Percentiles rank a stretch among this genome's conserved stretches.
Evolutionary conservation across 805 yeast genomes (phyloP).

Genomic region (Spathaspora boniae): DNA sequence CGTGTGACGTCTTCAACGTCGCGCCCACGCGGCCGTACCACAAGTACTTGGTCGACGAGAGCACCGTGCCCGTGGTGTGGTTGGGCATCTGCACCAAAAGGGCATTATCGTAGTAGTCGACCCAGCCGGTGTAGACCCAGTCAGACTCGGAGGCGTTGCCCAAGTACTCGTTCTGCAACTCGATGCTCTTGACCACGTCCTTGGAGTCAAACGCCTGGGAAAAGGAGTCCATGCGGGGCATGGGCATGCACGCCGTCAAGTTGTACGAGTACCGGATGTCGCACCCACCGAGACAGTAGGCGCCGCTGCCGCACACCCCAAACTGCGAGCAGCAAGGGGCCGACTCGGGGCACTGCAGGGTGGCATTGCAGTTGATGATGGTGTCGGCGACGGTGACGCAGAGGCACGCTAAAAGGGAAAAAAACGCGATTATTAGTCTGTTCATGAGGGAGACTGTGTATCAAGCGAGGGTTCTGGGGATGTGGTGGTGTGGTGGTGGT

Average conservation of each 20-base stretch:
- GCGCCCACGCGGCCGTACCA: slow-evolving; percentile 87
- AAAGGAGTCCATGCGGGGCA: slow-evolving; percentile 63
- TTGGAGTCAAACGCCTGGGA: slow-evolving; percentile 39
- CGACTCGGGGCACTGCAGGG: slow-evolving; percentile 64
- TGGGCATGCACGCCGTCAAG: slow-evolving; percentile 75
- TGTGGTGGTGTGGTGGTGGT: too few species aligned
- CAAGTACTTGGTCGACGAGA: slow-evolving; percentile 72
- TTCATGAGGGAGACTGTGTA: too few species aligned
- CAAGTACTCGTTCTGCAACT: slow-evolving; percentile 40
- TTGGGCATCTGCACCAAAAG: slow-evolving; percentile 75
- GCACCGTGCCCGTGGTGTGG: slow-evolving; percentile 68
- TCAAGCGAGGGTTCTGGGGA: too few species aligned
- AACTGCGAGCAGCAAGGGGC: slow-evolving; percentile 83
- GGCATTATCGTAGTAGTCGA: slow-evolving; percentile 48
- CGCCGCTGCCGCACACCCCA: slow-evolving; percentile 78
- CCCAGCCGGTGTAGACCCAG: slow-evolving; percentile 69
- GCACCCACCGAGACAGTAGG: slow-evolving; percentile 83
- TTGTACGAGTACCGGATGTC: slow-evolving; percentile 69
- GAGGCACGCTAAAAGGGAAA: slow-evolving; percentile 3
- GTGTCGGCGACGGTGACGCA: slow-evolving; percentile 7
- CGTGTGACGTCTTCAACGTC: slow-evolving; percentile 67
- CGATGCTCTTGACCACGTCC: slow-evolving; percentile 17
- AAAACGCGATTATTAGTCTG: too few species aligned
- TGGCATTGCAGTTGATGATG: slow-evolving; percentile 45
- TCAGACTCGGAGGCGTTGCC: slow-evolving; percentile 68